Conservation (phyloP, 2,329 filamentous ascomycete genomes). For the Cadophora gregata region DNA sequence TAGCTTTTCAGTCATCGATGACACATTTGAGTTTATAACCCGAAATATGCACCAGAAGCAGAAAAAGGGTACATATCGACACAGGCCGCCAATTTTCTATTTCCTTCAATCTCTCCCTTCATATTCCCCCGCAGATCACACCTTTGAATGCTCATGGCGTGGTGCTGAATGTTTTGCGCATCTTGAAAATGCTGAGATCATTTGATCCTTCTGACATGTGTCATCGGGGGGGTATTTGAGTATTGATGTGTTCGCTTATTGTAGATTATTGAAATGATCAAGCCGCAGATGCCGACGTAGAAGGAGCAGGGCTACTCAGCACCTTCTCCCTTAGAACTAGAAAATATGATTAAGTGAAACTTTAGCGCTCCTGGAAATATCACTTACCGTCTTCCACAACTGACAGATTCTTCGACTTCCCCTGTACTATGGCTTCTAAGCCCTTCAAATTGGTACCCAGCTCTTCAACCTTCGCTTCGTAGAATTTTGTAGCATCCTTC, state of each 20-base stretch:
- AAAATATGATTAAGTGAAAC: conserved; percentile 34
- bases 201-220: not conserved
- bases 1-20: not conserved
- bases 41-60: not conserved
- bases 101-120: not conserved
- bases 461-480: conserved; percentile 70
- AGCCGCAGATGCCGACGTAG: conserved; percentile 42
- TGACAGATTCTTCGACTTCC: conserved; percentile 83
- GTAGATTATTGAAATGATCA: conserved; percentile 15
- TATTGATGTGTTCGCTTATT: not conserved
- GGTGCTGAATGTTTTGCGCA: conserved; percentile 5
- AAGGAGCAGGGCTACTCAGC: conserved; percentile 50
- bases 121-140: not conserved
- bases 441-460: conserved; percentile 68
- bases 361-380: conserved; percentile 16
- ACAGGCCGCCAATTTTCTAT: not conserved
- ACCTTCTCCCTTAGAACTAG: conserved; percentile 59
- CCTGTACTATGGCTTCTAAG: conserved; percentile 70
- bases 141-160: not conserved
- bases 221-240: conserved; percentile 2
- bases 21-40: not conserved
- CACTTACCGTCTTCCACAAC: conserved; percentile 83
- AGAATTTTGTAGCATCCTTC: conserved; percentile 68
- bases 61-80: not conserved
- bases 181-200: conserved; percentile 9